phyloP scores from a whole-genome alignment of 2,329 filamentous ascomycete genomes.

The Trichoderma sp. region DNA sequence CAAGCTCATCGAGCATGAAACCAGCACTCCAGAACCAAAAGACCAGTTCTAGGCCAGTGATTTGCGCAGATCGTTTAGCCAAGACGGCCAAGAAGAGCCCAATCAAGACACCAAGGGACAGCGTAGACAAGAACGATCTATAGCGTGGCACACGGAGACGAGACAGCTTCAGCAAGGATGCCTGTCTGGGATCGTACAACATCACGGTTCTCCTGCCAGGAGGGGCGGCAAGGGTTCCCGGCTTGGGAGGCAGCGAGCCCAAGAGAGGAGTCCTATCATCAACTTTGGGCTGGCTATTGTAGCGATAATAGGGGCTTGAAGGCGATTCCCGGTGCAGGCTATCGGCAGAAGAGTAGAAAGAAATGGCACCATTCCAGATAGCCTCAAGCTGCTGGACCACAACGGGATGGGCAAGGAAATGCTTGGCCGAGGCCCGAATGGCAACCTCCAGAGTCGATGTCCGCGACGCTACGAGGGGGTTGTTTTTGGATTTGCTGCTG shows the following conservation, averaged over 20 bases:
- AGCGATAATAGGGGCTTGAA: constrained; percentile 29
- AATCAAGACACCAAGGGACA: constrained; percentile 83
- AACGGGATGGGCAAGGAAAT: constrained; percentile 86
- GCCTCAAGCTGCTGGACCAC: constrained; percentile 95
- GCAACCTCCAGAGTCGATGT: constrained; percentile 92
- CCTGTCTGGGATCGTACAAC: constrained; percentile 86
- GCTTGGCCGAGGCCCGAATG: constrained; percentile 88
- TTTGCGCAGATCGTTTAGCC: constrained; percentile 70
- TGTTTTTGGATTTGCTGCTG: constrained; percentile 46
- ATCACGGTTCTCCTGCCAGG: constrained; percentile 72
- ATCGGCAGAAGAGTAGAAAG: constrained; percentile 88
- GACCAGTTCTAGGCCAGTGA: constrained; percentile 80
- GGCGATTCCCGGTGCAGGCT: constrained; percentile 67
- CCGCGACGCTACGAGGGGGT: constrained; percentile 64
- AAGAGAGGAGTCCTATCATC: constrained; percentile 57
- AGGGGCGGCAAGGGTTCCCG: constrained; percentile 39
- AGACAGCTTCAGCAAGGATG: constrained; percentile 88
- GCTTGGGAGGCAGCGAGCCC: constrained; percentile 39
- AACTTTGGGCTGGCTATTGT: constrained; percentile 38
- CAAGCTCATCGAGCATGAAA: constrained; percentile 94
- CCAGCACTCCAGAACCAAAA: constrained; percentile 99
- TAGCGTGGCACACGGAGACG: constrained; percentile 89
- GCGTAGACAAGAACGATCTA: constrained; percentile 83
- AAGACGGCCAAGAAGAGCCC: constrained; percentile 84
- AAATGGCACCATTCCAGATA: constrained; percentile 94